These are phyloP conservation scores for Cyberlindnera xishuangbannaensis DNA, from an alignment of 805 yeast genomes.

Conservation along the genomic window DNA sequence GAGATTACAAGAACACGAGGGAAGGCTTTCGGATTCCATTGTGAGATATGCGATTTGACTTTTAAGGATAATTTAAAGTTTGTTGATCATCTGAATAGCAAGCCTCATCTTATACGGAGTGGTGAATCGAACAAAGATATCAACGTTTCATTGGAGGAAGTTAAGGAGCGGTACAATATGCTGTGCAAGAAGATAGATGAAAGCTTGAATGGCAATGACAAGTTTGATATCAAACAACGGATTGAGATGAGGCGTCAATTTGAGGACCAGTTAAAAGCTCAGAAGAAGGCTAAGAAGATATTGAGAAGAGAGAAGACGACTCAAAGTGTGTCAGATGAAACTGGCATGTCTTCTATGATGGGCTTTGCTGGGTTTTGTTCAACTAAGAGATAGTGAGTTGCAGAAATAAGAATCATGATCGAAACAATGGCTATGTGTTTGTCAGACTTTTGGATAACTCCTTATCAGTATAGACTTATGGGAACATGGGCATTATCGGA, in stretches of 20 bases:
- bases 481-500: too few species aligned
- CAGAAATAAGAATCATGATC: too few species aligned
- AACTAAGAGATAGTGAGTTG: slow-evolving; percentile 31
- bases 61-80: slow-evolving; percentile 79
- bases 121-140: slow-evolving; percentile 34
- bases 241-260: slow-evolving; percentile 34
- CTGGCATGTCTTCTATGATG: slow-evolving; percentile 39
- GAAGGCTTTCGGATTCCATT: slow-evolving; percentile 75
- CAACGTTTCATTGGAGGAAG: slow-evolving; percentile 43
- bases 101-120: slow-evolving; percentile 50
- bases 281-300: slow-evolving; percentile 19
- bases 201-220: slow-evolving; percentile 12
- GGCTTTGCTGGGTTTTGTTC: slow-evolving; percentile 55
- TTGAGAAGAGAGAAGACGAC: slow-evolving; percentile 13
- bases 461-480: too few species aligned
- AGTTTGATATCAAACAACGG: slow-evolving; percentile 34
- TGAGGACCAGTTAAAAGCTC: slow-evolving; percentile 32
- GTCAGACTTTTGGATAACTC: too few species aligned
- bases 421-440: too few species aligned
- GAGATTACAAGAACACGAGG: slow-evolving; percentile 35
- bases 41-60: slow-evolving; percentile 73
- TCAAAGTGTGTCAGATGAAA: slow-evolving; percentile 17
- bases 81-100: slow-evolving; percentile 78
- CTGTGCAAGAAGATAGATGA: slow-evolving; percentile 29
- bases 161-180: slow-evolving; percentile 33